Conservation (phyloP, 257 asterid genomes). For the Primulina eburnea region DNA sequence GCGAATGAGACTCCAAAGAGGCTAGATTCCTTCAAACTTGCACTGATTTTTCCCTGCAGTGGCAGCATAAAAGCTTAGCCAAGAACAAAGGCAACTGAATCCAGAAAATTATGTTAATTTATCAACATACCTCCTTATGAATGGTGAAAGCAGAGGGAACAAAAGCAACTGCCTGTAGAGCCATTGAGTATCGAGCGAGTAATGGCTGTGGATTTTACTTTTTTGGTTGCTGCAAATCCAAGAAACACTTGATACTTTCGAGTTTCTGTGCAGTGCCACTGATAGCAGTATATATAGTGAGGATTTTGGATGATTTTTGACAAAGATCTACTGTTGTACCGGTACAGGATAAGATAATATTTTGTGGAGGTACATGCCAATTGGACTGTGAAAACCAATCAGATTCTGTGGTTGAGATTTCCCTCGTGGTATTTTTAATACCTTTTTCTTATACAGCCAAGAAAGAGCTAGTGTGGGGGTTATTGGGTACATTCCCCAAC, state of each 20-base stretch:
- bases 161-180: slow-evolving; percentile 70
- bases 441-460: background rate
- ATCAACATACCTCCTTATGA: slow-evolving; percentile 60
- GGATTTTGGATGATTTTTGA: slow-evolving; percentile 24
- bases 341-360: slow-evolving; percentile 63
- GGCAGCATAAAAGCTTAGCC: background rate
- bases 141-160: slow-evolving; percentile 59
- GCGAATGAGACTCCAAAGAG: slow-evolving; percentile 69
- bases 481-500: background rate
- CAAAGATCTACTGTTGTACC: slow-evolving; percentile 14
- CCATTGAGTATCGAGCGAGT: slow-evolving; percentile 42
- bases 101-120: background rate
- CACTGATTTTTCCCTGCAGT: slow-evolving; percentile 57
- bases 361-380: slow-evolving; percentile 43
- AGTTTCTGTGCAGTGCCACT: slow-evolving; percentile 2
- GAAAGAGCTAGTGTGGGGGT: slow-evolving; percentile 28
- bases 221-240: background rate
- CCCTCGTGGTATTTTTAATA: slow-evolving; percentile 30
- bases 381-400: slow-evolving; percentile 52
- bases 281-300: slow-evolving; percentile 23
- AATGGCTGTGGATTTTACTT: slow-evolving; percentile 2
- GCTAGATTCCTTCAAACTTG: slow-evolving; percentile 54
- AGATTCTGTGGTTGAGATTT: slow-evolving; percentile 54
- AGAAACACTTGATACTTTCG: slow-evolving; percentile 21
- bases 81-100: background rate